phyloP scores from a whole-genome alignment of 345 rosid genomes.

The Eucalyptus fibrosa region DNA sequence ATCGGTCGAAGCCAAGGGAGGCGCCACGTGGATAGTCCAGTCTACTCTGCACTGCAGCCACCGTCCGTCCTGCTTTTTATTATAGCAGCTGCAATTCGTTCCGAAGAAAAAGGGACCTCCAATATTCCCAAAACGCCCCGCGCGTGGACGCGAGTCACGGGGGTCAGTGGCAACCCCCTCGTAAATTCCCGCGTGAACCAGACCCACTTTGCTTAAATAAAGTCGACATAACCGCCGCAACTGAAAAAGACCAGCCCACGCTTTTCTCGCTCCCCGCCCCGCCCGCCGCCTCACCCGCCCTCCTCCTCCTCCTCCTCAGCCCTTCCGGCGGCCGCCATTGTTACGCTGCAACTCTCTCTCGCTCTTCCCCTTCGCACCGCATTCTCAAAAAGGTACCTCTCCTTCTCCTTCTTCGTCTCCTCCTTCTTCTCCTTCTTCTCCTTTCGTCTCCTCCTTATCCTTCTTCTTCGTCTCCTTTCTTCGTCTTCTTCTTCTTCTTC shows the following conservation, averaged over 20 bases:
- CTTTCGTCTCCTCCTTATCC: background rate
- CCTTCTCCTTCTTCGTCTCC: fast-evolving
- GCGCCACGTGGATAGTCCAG: background rate
- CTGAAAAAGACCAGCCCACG: background rate
- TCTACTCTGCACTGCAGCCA: background rate
- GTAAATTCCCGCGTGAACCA: background rate
- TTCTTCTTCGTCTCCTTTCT: background rate
- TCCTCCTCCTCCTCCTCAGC: background rate
- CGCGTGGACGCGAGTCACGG: background rate
- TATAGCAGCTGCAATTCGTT: background rate
- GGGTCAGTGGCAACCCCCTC: background rate
- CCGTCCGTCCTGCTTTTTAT: background rate
- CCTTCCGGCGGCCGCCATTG: background rate
- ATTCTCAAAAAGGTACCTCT: background rate
- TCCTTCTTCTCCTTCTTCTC: background rate
- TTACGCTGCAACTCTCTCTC: background rate
- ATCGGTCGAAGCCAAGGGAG: background rate
- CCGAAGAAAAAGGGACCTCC: background rate
- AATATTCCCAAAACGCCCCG: background rate
- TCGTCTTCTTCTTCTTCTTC: background rate
- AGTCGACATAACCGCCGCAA: background rate
- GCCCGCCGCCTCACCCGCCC: background rate
- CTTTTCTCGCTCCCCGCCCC: background rate
- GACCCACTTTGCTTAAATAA: background rate
- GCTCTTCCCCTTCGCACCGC: background rate